Conservation (phyloP, 257 asterid genomes). For the Primulina huaijiensis region DNA sequence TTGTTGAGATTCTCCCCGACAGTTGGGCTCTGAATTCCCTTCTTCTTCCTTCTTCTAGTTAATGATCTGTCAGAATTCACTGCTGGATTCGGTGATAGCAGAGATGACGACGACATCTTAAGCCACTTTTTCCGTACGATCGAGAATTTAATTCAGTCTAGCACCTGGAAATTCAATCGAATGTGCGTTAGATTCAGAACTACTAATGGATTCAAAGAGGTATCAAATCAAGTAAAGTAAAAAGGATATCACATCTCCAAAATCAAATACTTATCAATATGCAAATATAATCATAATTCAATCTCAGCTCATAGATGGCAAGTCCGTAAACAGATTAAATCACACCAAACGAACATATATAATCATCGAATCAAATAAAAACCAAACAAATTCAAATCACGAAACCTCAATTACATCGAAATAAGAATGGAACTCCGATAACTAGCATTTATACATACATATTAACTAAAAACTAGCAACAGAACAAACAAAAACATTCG, state of each 20-base stretch:
- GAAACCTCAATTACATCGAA: not conserved
- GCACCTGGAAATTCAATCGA: slow-evolving; percentile 49
- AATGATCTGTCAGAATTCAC: slow-evolving; percentile 46
- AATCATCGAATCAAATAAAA: too few relatives aligned
- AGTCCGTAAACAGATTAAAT: not conserved
- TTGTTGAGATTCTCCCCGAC: slow-evolving; percentile 21
- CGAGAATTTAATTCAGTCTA: not conserved
- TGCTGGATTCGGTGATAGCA: slow-evolving; percentile 36
- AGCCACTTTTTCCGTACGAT: not conserved
- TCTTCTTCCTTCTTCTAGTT: slow-evolving; percentile 48
- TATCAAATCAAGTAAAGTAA: slow-evolving; percentile 21
- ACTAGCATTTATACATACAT: not conserved
- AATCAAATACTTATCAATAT: not conserved
- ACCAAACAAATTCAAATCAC: not conserved
- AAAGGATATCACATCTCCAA: slow-evolving; percentile 5
- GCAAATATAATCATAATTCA: not conserved
- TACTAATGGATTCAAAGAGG: slow-evolving; percentile 25
- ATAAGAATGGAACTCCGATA: not conserved
- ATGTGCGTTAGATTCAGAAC: slow-evolving; percentile 29
- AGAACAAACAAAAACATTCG: not conserved
- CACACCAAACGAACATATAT: not conserved
- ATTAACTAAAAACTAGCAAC: not conserved
- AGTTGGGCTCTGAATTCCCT: slow-evolving; percentile 31
- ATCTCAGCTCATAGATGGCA: not conserved
- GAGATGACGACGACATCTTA: slow-evolving; percentile 43